These are phyloP conservation scores for Solanum ossicruentum DNA, from an alignment of 257 asterid species.

Conservation along the genomic window DNA sequence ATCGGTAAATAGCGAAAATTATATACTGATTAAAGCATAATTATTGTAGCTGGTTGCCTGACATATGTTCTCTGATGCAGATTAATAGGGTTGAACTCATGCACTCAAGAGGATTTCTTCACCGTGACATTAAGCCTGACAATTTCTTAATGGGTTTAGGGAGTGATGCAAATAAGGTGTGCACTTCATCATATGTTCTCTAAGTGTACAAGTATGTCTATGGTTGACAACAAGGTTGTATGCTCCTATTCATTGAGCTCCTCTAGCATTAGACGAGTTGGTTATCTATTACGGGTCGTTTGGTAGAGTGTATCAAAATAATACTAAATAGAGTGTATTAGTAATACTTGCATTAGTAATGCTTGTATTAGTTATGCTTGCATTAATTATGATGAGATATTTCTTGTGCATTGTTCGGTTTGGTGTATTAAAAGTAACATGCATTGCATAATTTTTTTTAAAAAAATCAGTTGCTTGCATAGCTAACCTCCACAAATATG, in stretches of 20 bases:
- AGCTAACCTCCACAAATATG: too few species aligned
- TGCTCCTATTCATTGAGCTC: neutral
- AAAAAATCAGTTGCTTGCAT: too few species aligned
- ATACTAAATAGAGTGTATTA: too few species aligned
- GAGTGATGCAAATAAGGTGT: conserved; percentile 85
- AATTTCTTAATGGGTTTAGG: conserved; percentile 88
- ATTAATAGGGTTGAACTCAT: conserved; percentile 73
- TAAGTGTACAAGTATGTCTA: neutral
- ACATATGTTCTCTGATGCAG: conserved; percentile 15
- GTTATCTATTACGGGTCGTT: neutral
- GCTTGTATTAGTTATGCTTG: too few species aligned
- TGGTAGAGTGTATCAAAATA: too few species aligned
- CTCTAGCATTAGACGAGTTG: neutral
- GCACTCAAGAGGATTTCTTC: conserved; percentile 89
- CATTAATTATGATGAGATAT: too few species aligned
- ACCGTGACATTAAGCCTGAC: conserved; percentile 87
- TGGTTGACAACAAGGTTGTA: neutral
- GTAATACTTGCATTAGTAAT: too few species aligned
- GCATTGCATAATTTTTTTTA: too few species aligned
- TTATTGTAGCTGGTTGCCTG: neutral
- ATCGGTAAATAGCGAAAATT: too few species aligned
- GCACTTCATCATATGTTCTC: neutral
- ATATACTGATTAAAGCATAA: neutral
- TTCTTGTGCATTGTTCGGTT: too few species aligned
- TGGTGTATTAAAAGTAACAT: too few species aligned